Percentiles rank a stretch among this genome's conserved stretches.
phyloP scores from a whole-genome alignment of 1,284 basidiomycete species.

The Ceratobasidium sp. region DNA sequence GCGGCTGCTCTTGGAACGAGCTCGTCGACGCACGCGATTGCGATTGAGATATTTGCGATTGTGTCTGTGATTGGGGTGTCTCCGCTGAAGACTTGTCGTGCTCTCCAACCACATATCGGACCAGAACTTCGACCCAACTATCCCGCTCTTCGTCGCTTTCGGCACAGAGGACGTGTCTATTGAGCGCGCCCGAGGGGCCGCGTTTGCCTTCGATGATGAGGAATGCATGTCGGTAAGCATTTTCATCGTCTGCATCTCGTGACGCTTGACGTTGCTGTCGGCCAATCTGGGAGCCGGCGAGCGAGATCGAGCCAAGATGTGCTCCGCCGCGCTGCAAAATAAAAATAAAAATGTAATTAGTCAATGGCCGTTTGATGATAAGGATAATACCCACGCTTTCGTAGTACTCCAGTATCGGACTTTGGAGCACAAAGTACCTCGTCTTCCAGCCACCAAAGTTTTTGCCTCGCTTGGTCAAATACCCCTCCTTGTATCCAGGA shows the following conservation, averaged over 20 bases:
- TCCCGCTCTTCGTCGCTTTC: constrained; percentile 94
- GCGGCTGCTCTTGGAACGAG: constrained; percentile 50
- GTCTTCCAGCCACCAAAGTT: constrained; percentile 97
- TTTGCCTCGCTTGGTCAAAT: constrained; percentile 94
- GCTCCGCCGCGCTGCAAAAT: constrained; percentile 81
- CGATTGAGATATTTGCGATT: constrained; percentile 35
- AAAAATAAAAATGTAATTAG: constrained; percentile 35
- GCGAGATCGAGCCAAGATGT: constrained; percentile 85
- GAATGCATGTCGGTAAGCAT: constrained; percentile 95
- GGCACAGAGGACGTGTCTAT: constrained; percentile 92
- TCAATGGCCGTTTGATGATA: constrained; percentile 28
- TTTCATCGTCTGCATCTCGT: constrained; percentile 74
- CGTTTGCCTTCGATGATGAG: constrained; percentile 89
- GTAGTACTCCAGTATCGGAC: constrained; percentile 89
- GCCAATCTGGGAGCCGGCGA: constrained; percentile 88
- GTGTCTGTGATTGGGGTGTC: constrained; percentile 29
- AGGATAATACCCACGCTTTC: constrained; percentile 75
- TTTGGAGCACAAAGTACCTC: constrained; percentile 89
- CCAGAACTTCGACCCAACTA: constrained; percentile 92
- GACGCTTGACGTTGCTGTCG: constrained; percentile 63
- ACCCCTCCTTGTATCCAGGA: constrained; percentile 91
- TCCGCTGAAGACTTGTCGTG: constrained; percentile 38
- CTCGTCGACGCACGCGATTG: constrained; percentile 69
- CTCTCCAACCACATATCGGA: constrained; percentile 63
- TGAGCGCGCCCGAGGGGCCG: constrained; percentile 70